Conservation (phyloP, 495 filamentous ascomycete genomes). For the Immersiella caudata region DNA sequence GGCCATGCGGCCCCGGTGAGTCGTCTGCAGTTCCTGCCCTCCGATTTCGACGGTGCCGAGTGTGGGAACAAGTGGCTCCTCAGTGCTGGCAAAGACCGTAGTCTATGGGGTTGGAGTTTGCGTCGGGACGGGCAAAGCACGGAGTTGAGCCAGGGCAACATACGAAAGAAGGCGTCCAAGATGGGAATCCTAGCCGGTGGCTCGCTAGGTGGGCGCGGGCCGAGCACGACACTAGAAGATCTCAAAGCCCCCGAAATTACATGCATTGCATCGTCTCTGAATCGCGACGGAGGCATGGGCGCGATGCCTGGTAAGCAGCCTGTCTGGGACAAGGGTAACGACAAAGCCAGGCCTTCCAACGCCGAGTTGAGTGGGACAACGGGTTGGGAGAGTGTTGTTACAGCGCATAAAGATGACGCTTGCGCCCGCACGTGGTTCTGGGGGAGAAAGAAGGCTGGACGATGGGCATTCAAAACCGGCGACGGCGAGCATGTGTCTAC, state of each 20-base stretch:
- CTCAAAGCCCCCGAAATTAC: constrained; percentile 89
- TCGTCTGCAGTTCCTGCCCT: constrained; percentile 76
- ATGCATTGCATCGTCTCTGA: constrained; percentile 84
- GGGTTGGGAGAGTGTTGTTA: constrained; percentile 96
- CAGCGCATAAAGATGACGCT: constrained; percentile 84
- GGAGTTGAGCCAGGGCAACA: constrained; percentile 86
- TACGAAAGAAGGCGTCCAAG: constrained; percentile 84
- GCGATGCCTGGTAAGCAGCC: constrained; percentile 66
- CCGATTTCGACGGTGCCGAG: constrained; percentile 86
- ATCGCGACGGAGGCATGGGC: constrained; percentile 90
- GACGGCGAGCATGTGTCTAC: constrained; percentile 84
- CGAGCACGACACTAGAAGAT: constrained; percentile 64
- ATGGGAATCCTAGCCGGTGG: constrained; percentile 63
- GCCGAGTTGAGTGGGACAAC: constrained; percentile 68
- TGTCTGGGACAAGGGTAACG: constrained; percentile 75
- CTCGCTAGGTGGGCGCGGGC: constrained; percentile 46
- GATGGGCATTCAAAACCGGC: constrained; percentile 88
- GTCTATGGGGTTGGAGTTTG: constrained; percentile 93
- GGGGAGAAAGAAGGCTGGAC: constrained; percentile 86
- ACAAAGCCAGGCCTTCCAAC: constrained; percentile 58
- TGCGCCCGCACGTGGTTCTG: constrained; percentile 96
- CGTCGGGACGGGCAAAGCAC: constrained; percentile 92
- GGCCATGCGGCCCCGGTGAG: constrained; percentile 88
- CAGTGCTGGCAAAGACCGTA: constrained; percentile 82
- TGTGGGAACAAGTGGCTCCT: constrained; percentile 91